phyloP scores from a whole-genome alignment of 768 basidiomycete genomes.

The Collybia nuda region DNA sequence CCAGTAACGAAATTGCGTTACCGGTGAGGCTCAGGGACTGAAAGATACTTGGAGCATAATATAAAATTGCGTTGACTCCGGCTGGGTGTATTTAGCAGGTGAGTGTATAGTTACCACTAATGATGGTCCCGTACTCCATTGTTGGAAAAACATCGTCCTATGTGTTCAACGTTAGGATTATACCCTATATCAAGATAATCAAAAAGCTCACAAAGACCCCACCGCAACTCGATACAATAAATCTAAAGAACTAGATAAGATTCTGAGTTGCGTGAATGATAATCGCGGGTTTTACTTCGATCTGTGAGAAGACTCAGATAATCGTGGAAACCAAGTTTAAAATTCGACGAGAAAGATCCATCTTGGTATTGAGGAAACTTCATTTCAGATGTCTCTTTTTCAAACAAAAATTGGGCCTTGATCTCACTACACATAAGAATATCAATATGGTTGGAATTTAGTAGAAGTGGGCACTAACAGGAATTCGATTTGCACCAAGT shows the following conservation, averaged over 20 bases:
- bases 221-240: conserved; percentile 63
- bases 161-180: background rate
- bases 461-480: conserved; percentile 41
- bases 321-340: conserved; percentile 59
- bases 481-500: conserved; percentile 73
- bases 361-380: conserved; percentile 68
- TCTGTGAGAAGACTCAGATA: conserved; percentile 63
- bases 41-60: conserved; percentile 79
- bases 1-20: conserved; percentile 51
- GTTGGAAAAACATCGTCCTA: conserved; percentile 79
- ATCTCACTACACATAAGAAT: conserved; percentile 48
- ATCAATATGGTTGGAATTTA: background rate
- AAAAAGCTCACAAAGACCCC: conserved; percentile 46
- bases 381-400: conserved; percentile 57
- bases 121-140: conserved; percentile 54
- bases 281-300: conserved; percentile 30
- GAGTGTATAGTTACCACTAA: background rate
- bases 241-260: conserved; percentile 27
- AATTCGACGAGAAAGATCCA: conserved; percentile 52
- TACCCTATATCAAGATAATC: background rate
- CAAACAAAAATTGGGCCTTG: conserved; percentile 72
- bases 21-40: conserved; percentile 56
- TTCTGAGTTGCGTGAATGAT: background rate
- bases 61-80: conserved; percentile 73
- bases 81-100: conserved; percentile 19